Conservation (phyloP, 176 grass and related monocot species). For the Oryza meyeriana region DNA sequence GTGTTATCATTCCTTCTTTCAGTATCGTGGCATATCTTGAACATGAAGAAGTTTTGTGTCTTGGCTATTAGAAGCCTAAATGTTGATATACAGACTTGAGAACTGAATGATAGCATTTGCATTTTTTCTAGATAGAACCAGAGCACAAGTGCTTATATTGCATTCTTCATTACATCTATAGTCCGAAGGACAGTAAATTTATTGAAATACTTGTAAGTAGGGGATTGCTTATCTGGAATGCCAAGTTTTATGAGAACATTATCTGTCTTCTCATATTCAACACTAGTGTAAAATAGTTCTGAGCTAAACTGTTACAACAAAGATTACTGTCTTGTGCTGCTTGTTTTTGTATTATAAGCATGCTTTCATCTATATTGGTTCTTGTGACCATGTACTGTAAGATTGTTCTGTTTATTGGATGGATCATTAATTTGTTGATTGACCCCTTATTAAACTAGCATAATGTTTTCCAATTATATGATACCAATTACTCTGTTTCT, state of each 20-base stretch:
- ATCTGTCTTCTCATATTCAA: background rate
- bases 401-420: conserved; percentile 6
- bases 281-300: conserved; percentile 6
- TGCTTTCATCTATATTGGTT: conserved; percentile 7
- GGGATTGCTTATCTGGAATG: background rate
- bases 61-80: conserved; percentile 8
- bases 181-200: background rate
- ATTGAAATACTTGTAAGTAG: background rate
- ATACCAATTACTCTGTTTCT: conserved; percentile 24
- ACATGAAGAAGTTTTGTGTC: background rate
- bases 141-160: background rate
- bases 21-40: background rate
- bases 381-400: conserved; percentile 12
- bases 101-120: background rate
- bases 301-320: background rate
- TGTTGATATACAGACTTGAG: background rate
- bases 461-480: conserved; percentile 19
- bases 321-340: background rate
- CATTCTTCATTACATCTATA: background rate
- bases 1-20: background rate
- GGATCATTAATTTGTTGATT: conserved; percentile 7
- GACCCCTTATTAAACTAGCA: conserved; percentile 16
- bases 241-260: background rate
- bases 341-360: background rate
- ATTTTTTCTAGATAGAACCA: background rate